Conservation (phyloP, 2,329 filamentous ascomycete species). For the Colletotrichum tropicicola region DNA sequence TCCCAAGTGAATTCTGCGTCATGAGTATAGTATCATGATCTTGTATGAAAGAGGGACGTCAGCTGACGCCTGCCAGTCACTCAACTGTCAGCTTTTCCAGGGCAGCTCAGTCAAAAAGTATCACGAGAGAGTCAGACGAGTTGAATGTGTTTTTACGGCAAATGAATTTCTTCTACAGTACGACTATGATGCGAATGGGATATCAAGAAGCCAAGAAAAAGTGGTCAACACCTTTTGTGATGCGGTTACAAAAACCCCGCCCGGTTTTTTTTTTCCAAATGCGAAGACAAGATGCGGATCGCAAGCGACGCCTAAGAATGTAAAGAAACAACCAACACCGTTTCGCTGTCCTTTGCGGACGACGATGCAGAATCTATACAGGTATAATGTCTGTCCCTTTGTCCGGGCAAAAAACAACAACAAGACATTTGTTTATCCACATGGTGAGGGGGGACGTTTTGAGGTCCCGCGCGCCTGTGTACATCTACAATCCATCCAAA, state of each 20-base stretch:
- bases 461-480: background rate
- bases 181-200: slow-evolving; percentile 17
- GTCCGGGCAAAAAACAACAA: background rate
- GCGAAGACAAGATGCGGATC: slow-evolving; percentile 11
- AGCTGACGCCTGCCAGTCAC: no score
- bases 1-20: background rate
- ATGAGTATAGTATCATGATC: background rate
- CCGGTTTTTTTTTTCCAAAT: background rate
- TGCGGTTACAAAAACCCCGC: background rate
- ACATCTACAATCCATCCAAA: slow-evolving; percentile 9
- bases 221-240: slow-evolving; percentile 19
- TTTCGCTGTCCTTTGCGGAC: background rate
- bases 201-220: background rate
- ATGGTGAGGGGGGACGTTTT: background rate
- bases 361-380: background rate
- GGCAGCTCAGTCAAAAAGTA: background rate
- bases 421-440: slow-evolving; percentile 7
- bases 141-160: background rate
- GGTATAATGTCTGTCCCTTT: background rate
- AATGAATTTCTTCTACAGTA: slow-evolving; percentile 17
- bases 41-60: no score
- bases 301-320: slow-evolving; percentile 18
- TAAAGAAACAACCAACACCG: background rate
- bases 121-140: no score
- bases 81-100: no score